Evolutionary conservation across 1,284 basidiomycete species (phyloP).

Genomic region (Puccinia polysora): DNA sequence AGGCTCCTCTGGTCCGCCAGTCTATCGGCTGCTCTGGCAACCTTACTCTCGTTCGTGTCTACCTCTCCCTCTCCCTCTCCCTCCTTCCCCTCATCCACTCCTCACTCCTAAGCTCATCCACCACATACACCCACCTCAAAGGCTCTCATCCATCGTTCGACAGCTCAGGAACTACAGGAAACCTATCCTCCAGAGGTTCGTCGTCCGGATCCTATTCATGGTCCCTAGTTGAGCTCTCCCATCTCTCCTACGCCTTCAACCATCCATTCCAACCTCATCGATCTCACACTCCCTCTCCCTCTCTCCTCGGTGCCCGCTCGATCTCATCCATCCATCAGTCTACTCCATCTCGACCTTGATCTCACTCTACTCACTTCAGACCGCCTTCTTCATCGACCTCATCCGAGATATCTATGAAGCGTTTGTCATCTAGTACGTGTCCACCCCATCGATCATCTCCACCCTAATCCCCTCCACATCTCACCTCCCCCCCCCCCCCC

Average conservation of each 20-base stretch:
- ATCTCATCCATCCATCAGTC: conserved; percentile 70
- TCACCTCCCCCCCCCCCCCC: conserved; percentile 43
- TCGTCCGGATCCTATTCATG: conserved; percentile 95
- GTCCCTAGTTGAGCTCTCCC: conserved; percentile 31
- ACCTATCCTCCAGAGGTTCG: conserved; percentile 63
- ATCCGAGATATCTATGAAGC: conserved; percentile 97
- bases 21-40: conserved; percentile 25
- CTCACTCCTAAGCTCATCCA: background rate
- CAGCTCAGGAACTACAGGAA: conserved; percentile 50
- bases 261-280: conserved; percentile 7
- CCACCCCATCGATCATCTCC: conserved; percentile 2
- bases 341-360: conserved; percentile 88
- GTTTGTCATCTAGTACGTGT: conserved; percentile 81
- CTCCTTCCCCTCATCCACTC: background rate
- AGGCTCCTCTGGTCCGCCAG: conserved; percentile 24
- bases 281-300: background rate
- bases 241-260: background rate
- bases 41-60: conserved; percentile 32
- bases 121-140: background rate
- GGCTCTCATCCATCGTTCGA: conserved; percentile 34
- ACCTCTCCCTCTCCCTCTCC: background rate
- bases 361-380: conserved; percentile 86
- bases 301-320: background rate
- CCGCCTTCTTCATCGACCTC: conserved; percentile 92
- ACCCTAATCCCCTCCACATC: background rate